Conservation (phyloP, 495 filamentous ascomycete genomes). For the Podospora tetraspora region DNA sequence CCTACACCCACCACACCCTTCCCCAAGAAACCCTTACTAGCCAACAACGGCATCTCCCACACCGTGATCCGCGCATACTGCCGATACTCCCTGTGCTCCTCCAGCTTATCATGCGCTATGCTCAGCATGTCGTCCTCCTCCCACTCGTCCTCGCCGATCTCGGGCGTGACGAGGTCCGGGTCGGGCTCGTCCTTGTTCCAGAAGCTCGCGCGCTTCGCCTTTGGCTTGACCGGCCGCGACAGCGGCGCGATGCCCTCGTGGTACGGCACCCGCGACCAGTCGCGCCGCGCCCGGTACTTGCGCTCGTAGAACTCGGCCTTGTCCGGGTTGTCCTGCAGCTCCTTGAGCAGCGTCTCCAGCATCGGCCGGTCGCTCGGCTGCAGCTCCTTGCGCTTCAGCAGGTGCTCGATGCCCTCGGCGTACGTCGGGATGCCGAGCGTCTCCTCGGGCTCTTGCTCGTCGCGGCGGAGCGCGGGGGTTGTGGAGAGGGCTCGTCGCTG, state of each 20-base stretch:
- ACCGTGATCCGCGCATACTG: slow-evolving; percentile 81
- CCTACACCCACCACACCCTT: background rate
- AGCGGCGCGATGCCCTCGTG: background rate
- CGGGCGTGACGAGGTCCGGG: slow-evolving; percentile 35
- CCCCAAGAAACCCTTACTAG: slow-evolving; percentile 54
- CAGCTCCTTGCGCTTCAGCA: background rate
- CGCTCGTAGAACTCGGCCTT: background rate
- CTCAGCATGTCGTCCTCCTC: slow-evolving; percentile 75
- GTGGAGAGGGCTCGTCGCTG: slow-evolving; percentile 36
- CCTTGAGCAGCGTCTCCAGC: background rate
- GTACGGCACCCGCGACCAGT: background rate
- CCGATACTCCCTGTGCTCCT: slow-evolving; percentile 82
- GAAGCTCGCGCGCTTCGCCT: slow-evolving; percentile 22
- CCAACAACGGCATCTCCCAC: slow-evolving; percentile 93
- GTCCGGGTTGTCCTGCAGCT: background rate
- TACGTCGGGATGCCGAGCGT: background rate
- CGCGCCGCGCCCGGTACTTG: background rate
- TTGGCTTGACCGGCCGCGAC: background rate
- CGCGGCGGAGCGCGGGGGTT: slow-evolving; percentile 22
- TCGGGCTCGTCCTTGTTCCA: slow-evolving; percentile 43
- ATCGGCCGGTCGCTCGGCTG: background rate
- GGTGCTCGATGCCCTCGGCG: background rate
- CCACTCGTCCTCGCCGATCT: slow-evolving; percentile 38
- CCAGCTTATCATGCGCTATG: slow-evolving; percentile 77
- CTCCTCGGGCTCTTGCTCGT: background rate